phyloP scores from a whole-genome alignment of 139 green algal species.

The Haematococcus lacustris region DNA sequence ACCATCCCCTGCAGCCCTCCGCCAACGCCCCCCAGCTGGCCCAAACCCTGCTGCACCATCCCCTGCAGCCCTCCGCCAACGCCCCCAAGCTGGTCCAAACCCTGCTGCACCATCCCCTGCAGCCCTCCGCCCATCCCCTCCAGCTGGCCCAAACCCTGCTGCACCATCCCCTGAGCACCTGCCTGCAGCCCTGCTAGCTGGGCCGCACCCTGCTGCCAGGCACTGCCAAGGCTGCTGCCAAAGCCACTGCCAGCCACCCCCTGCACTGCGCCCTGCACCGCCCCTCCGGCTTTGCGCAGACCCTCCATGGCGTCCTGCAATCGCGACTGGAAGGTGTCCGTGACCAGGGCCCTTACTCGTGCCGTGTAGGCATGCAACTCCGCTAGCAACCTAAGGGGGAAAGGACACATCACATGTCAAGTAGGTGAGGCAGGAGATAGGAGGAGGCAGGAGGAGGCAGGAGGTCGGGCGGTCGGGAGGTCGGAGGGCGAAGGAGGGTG shows the following conservation, averaged over 20 bases:
- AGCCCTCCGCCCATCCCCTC: no score
- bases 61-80: no score
- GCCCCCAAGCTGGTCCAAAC: no score
- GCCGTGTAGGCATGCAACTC: conserved; percentile 4
- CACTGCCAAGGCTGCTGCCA: neutral
- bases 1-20: no score
- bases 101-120: no score
- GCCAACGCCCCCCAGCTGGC: no score
- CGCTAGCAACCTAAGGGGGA: neutral
- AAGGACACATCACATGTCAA: neutral
- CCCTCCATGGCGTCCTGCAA: conserved; percentile 6
- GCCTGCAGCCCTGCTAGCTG: neutral
- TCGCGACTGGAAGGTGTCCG: conserved; percentile 11
- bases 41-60: no score
- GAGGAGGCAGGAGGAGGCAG: no score
- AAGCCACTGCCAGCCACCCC: neutral
- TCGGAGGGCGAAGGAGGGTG: no score
- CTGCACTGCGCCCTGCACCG: neutral
- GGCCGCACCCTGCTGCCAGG: neutral
- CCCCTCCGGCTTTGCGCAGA: conserved; percentile 5
- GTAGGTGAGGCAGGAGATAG: neutral
- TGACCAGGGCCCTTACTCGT: conserved; percentile 3
- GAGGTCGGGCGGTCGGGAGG: no score
- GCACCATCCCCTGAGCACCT: no score
- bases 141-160: no score